Base-by-base conservation (phyloP, 2,329 filamentous ascomycete genomes). In the Exserohilum rostratum region DNA sequence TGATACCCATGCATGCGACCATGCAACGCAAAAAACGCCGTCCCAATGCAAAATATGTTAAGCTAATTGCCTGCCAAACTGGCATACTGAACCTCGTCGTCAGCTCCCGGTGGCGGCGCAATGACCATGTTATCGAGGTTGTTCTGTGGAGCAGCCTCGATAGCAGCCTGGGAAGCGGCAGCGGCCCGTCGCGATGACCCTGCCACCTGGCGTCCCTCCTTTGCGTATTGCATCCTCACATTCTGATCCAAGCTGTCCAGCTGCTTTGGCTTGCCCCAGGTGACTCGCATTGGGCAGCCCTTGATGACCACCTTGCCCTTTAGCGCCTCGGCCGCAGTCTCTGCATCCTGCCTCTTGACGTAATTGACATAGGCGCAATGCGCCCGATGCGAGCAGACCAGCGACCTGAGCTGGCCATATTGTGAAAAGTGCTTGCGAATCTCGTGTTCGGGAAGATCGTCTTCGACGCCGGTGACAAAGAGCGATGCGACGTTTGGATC, bases 341-440 rank as follows among this genome's bases (percentile, higher is more conserved):
- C 95, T 0, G 96, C 95, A 1, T 85, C 89, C 58, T 91, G 87
- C 53, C 95, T 85, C 3, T 89, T 90, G 65, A 92, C 87, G 73
- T 91, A 99, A 78, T 99, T 99, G 77, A 99, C 82, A 71, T 98
- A 99, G 1, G 95, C 95, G 74, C 93, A 98, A 71, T 98, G 95
- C 13, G 93, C 93, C 80, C 96, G 92, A 78, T 99, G 95, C 6
- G 93, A 97, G 76, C 95, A 98, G 33, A 99, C 89, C 13, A 99
- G 79, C 22, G 92, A 97, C 67, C 95, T 90, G 56, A 99, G 88
- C 70, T 93, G 91, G 60, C 95, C 95, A 67, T 93, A 92, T 15
- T 85, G 85, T 57, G 91, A 87, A 80, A 99, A 99, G 76, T 96
- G 95, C 2, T 91, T 89, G 43, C 95, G 90, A 22, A 99, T 82